These are phyloP conservation scores for Castanea crenata DNA, from an alignment of 306 rosid genomes.

Conservation along the genomic window DNA sequence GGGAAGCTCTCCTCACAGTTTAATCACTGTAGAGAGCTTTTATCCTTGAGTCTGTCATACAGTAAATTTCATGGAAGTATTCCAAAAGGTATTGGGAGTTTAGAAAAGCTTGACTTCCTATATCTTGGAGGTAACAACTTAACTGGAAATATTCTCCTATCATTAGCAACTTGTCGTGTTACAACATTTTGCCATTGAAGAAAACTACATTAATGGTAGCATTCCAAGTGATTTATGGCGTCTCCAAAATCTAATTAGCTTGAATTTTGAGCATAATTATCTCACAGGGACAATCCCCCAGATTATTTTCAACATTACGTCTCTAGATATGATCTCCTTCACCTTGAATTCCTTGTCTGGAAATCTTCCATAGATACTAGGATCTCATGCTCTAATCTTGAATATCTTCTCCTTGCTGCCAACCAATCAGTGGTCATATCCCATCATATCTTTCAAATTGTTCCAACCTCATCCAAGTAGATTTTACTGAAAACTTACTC, in stretches of 20 bases:
- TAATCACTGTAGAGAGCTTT: background rate
- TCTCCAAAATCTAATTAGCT: background rate
- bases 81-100: background rate
- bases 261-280: rapidly evolving
- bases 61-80: background rate
- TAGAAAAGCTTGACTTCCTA: background rate
- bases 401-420: too few species aligned
- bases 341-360: background rate
- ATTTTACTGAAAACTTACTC: background rate
- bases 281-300: background rate
- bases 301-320: background rate
- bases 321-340: background rate
- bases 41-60: background rate
- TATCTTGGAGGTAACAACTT: background rate
- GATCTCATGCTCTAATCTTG: background rate
- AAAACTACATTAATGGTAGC: background rate
- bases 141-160: background rate
- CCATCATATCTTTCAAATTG: background rate
- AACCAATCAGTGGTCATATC: too few species aligned
- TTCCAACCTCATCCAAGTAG: background rate
- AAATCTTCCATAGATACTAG: background rate
- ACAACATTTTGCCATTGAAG: background rate
- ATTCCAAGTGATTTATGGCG: background rate
- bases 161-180: background rate
- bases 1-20: background rate